phyloP scores from a whole-genome alignment of 176 grass and related monocot genomes.

The Alopecurus myosuroides region DNA sequence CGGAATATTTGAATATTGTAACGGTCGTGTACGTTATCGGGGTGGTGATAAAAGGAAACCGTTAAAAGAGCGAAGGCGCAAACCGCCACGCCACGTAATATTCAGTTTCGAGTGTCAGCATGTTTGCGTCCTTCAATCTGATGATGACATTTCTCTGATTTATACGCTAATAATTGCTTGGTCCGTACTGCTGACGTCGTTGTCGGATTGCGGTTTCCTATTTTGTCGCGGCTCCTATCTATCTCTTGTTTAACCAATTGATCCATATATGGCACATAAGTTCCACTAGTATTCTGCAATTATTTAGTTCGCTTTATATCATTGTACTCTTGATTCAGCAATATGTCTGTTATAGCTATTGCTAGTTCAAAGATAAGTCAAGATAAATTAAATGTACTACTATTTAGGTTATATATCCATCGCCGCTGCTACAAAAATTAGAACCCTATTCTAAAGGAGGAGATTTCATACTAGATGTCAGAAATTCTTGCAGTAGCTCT shows the following conservation, averaged over 20 bases:
- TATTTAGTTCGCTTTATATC: slow-evolving; percentile 1
- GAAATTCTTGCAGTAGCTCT: slow-evolving; percentile 68
- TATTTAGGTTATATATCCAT: slow-evolving; percentile 37
- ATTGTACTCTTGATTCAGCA: background rate
- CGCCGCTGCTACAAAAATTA: slow-evolving; percentile 11
- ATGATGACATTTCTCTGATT: background rate
- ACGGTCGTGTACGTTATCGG: background rate
- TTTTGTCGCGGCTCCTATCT: background rate
- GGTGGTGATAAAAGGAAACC: background rate
- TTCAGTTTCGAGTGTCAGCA: background rate
- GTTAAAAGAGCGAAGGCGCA: background rate
- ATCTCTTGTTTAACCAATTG: background rate
- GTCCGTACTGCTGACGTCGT: background rate
- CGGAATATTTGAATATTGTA: background rate
- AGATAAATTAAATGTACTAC: background rate
- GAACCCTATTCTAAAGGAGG: slow-evolving; percentile 34
- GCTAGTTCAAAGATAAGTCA: slow-evolving; percentile 3
- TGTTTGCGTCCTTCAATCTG: background rate
- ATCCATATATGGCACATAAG: slow-evolving; percentile 1
- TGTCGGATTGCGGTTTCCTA: background rate
- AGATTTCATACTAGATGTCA: slow-evolving; percentile 75
- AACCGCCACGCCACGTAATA: background rate
- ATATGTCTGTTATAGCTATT: background rate
- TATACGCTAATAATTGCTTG: background rate
- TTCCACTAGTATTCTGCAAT: background rate